Conservation (phyloP, 768 basidiomycete species). For the Hypsizygus marmoreus region DNA sequence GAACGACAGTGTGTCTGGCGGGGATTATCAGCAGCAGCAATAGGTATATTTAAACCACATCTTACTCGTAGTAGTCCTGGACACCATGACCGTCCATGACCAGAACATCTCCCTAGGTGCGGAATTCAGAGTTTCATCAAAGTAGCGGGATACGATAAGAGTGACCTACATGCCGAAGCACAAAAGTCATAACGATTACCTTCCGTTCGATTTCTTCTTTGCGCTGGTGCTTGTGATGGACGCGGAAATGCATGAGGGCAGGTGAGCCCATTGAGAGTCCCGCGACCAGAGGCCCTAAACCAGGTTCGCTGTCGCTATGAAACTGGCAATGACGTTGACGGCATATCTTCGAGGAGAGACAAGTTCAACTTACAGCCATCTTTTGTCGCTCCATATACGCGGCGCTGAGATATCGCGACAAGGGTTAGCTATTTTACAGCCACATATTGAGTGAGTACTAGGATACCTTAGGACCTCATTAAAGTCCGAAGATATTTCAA, state of each 20-base stretch:
- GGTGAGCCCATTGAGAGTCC: conserved; percentile 77
- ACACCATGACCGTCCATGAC: conserved; percentile 75
- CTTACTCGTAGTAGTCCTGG: conserved; percentile 71
- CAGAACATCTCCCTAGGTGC: conserved; percentile 67
- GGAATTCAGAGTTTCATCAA: neutral
- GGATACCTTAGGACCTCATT: conserved; percentile 74
- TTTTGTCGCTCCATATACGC: conserved; percentile 86
- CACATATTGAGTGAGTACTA: neutral
- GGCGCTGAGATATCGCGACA: conserved; percentile 45
- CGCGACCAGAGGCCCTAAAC: conserved; percentile 72
- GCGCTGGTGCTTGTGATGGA: conserved; percentile 36
- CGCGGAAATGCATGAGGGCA: conserved; percentile 80
- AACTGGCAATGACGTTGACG: conserved; percentile 46
- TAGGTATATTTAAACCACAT: neutral
- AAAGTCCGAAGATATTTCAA: conserved; percentile 46
- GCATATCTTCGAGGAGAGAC: conserved; percentile 5
- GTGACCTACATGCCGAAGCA: conserved; percentile 63
- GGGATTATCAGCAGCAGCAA: conserved; percentile 1
- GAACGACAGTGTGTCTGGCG: conserved; percentile 71
- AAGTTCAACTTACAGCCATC: conserved; percentile 64
- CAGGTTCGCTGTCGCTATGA: conserved; percentile 77
- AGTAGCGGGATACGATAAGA: conserved; percentile 5
- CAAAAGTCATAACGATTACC: conserved; percentile 50
- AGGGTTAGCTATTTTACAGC: neutral
- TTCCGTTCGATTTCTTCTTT: conserved; percentile 28